A percentile compares a stretch with the other conserved stretches of the same genome.
Conservation (phyloP, 169 alveolate genomes). For the Perkinsus olseni region DNA sequence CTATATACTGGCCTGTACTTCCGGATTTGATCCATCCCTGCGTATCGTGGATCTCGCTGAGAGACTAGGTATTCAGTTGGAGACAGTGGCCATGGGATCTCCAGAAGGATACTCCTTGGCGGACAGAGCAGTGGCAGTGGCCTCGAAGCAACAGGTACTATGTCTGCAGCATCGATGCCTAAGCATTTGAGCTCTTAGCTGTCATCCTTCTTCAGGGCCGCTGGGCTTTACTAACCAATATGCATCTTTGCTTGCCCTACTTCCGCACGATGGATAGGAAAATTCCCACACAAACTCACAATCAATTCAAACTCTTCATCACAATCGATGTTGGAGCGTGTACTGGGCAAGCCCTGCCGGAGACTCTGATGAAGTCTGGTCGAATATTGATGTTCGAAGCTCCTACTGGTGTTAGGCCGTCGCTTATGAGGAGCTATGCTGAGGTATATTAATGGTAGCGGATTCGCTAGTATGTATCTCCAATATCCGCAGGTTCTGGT, state of each 20-base stretch:
- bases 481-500: constrained; percentile 1
- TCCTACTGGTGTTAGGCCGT: constrained; percentile 84
- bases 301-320: constrained; percentile 16
- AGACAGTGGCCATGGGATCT: constrained; percentile 86
- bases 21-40: constrained; percentile 90
- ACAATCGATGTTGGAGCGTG: neutral
- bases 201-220: constrained; percentile 60
- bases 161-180: neutral
- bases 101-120: constrained; percentile 81
- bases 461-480: too few species aligned
- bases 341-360: constrained; percentile 38
- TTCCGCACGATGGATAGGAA: constrained; percentile 81
- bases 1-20: constrained; percentile 75
- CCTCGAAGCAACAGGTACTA: constrained; percentile 20
- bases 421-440: constrained; percentile 53
- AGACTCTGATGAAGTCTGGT: constrained; percentile 71
- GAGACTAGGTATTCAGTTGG: constrained; percentile 56
- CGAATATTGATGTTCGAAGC: constrained; percentile 85
- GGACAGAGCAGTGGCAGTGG: constrained; percentile 65
- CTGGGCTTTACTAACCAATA: constrained; percentile 88
- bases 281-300: constrained; percentile 66
- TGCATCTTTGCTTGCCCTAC: constrained; percentile 87
- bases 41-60: constrained; percentile 75
- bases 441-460: constrained; percentile 37
- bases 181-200: neutral